Evolutionary conservation across 2,329 filamentous ascomycete species (phyloP), one percentile per base, ranked within the genome.

Genomic region (Penicillium sp.): DNA sequence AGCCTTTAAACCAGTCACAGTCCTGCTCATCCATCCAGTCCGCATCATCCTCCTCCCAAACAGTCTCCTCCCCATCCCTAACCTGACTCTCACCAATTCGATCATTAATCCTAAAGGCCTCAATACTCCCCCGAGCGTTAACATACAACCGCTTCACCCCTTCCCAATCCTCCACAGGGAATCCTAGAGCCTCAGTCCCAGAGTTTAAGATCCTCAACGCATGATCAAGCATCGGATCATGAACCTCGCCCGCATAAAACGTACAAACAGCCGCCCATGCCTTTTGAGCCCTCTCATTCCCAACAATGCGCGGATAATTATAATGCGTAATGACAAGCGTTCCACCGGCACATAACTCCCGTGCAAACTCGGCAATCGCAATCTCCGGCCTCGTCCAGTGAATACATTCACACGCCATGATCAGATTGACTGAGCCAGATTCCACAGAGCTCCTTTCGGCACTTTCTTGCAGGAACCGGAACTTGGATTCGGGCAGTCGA

Each of bases 21-120:
- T 52, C 54, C 9, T 56, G 54, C 33, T 52, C 54, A 45, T 45
- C 41, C 48, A 46, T 56, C 54, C 54, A 52, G 13, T 46, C 54
- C 8, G 10, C 6, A 40, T 37, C 48, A 1, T 52, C 25, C 40
- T 56, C 54, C n/a, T 51, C 40, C 54, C 54, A 56, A 46, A 46
- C 23, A 13, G 45, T 46, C n/a, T 52, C 41, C 19, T 56, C 54
- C 7, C 19, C 48, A 15, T 52, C 54, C 6, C 40, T 31, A 13
- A 56, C 54, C 15, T 52, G 25, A 21, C 40, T 52, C 19, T 40
- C 33, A 23, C 31, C 48, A 27, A 46, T 21, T 21, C 33, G 31
- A 46, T 52, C 54, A 46, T 56, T 46, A n/a, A 56, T 29, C 10
- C 19, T 46, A n/a, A 56, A 56, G 15, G 48, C 41, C 19, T 52